Conservation (phyloP, 2,329 filamentous ascomycete species). For the Fusarium floridanum region DNA sequence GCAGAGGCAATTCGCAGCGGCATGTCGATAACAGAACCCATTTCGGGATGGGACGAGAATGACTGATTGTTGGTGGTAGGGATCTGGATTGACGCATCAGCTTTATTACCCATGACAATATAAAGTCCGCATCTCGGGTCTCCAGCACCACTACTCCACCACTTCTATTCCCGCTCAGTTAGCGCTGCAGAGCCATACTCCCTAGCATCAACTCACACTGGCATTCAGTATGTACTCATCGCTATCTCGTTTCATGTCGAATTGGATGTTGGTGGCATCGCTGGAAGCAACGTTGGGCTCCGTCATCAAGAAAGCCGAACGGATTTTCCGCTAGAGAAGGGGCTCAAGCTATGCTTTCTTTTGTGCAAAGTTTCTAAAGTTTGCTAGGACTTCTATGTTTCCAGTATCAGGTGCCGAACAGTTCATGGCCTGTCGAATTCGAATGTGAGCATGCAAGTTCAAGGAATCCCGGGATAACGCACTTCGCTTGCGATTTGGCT, state of each 20-base stretch:
- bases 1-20: neutral
- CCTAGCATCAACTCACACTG: neutral
- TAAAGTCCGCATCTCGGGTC: neutral
- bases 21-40: neutral
- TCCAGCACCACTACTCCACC: neutral
- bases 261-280: constrained; percentile 11
- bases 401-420: neutral
- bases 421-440: neutral
- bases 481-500: neutral
- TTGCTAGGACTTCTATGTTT: neutral
- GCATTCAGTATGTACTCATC: neutral
- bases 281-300: constrained; percentile 10
- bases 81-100: neutral
- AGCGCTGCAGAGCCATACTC: neutral
- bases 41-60: neutral
- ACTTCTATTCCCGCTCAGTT: neutral
- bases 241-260: neutral
- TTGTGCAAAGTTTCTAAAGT: neutral
- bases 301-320: constrained; percentile 17
- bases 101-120: neutral
- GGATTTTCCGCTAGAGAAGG: neutral
- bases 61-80: neutral
- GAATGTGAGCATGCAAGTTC: neutral
- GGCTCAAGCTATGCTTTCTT: neutral
- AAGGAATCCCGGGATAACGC: neutral